phyloP scores from a whole-genome alignment of 2,329 filamentous ascomycete species.

The Bipolaris gigantea region DNA sequence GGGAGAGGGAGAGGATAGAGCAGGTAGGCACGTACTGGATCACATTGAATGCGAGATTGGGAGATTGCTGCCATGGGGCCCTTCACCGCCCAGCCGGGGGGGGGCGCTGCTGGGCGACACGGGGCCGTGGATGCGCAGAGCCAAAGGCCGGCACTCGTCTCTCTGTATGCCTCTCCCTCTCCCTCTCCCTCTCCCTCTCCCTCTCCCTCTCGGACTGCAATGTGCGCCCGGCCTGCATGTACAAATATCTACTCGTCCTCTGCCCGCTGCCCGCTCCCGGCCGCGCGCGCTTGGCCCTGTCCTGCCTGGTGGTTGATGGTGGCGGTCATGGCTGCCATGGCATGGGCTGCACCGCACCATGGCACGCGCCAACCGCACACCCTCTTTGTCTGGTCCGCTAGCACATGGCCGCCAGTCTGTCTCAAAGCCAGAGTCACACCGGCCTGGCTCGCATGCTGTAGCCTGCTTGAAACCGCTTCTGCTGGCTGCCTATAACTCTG shows the following conservation, averaged over 20 bases:
- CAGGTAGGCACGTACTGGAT: too few relatives aligned
- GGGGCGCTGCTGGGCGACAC: slow-evolving; percentile 4
- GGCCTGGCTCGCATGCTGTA: slow-evolving; percentile 31
- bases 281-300: slow-evolving; percentile 24
- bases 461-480: slow-evolving; percentile 26
- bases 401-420: slow-evolving; percentile 26
- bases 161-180: too few relatives aligned
- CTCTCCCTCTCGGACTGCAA: slow-evolving; percentile 22
- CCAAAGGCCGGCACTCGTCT: slow-evolving; percentile 30
- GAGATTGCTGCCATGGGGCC: slow-evolving; percentile 1
- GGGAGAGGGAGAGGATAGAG: too few relatives aligned
- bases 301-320: too few relatives aligned
- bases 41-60: not conserved
- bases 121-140: slow-evolving; percentile 13
- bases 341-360: slow-evolving; percentile 12
- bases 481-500: slow-evolving; percentile 26
- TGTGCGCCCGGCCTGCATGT: slow-evolving; percentile 7
- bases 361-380: slow-evolving; percentile 28
- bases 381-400: slow-evolving; percentile 33
- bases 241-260: too few relatives aligned
- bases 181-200: not conserved
- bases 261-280: slow-evolving; percentile 16
- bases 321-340: not conserved
- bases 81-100: slow-evolving; percentile 20
- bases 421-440: slow-evolving; percentile 28